A percentile compares a stretch with the other conserved stretches of the same genome.
Conservation (phyloP, 257 asterid species). For the Solanum paucissectum region DNA sequence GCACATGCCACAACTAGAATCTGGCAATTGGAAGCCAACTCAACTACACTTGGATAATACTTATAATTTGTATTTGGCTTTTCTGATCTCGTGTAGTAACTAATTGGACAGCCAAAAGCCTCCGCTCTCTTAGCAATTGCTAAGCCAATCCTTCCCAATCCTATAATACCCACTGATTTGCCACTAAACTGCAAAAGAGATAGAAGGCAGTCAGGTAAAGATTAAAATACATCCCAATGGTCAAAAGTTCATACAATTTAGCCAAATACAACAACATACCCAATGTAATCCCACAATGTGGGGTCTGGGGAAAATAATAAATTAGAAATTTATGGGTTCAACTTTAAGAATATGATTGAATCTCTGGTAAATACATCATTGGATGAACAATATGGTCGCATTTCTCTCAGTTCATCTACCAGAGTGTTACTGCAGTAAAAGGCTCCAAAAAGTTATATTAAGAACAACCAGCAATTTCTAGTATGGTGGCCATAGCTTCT, state of each 20-base stretch:
- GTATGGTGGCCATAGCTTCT: not conserved
- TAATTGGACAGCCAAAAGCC: conserved; percentile 63
- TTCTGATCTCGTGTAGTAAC: conserved; percentile 55
- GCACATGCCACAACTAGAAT: conserved; percentile 72
- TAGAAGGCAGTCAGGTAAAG: not conserved
- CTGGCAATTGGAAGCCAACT: conserved; percentile 64
- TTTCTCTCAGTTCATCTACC: not conserved
- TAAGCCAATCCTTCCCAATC: conserved; percentile 73
- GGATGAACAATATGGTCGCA: not conserved
- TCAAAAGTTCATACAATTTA: not conserved
- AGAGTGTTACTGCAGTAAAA: not conserved
- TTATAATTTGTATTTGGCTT: conserved; percentile 39
- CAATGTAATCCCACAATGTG: not conserved
- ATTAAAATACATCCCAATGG: not conserved
- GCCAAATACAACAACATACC: not conserved
- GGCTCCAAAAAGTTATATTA: not conserved
- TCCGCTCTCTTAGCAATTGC: conserved; percentile 67
- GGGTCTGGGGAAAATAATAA: not conserved
- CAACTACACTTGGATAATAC: conserved; percentile 35
- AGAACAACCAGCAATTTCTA: not conserved
- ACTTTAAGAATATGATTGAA: not conserved
- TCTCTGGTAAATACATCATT: not conserved
- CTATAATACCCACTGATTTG: conserved; percentile 62
- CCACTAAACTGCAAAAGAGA: conserved; percentile 61
- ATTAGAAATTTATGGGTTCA: not conserved